A percentile compares a stretch with the other conserved stretches of the same genome.
These are phyloP conservation scores for Eremothecium coryli DNA, from an alignment of 1,139 yeast genomes.

Conservation along the genomic window DNA sequence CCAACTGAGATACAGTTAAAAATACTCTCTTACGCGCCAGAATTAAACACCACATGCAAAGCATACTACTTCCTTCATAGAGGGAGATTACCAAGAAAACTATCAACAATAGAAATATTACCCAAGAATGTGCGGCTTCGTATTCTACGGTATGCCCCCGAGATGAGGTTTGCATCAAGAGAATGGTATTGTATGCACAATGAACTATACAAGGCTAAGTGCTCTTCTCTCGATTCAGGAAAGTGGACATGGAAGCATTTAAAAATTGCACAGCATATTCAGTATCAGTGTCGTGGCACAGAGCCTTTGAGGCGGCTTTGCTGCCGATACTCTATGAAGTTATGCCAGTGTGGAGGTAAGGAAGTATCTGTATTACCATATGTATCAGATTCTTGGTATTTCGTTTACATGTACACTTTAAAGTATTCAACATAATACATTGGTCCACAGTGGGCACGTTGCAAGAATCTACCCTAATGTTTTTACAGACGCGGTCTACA, in stretches of 20 bases:
- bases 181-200: slow-evolving; percentile 4
- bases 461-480: no score
- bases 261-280: slow-evolving; percentile 1
- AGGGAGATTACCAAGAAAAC: neutral
- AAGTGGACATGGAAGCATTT: slow-evolving; percentile 2
- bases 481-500: no score
- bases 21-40: slow-evolving; percentile 1
- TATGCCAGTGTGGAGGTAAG: neutral
- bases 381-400: slow-evolving; percentile 4
- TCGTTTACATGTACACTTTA: neutral
- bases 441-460: no score
- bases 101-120: slow-evolving; percentile 1
- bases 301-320: slow-evolving; percentile 2
- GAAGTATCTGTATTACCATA: slow-evolving; percentile 1
- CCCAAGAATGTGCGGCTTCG: neutral
- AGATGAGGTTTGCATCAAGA: slow-evolving; percentile 3
- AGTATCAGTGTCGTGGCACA: slow-evolving; percentile 1
- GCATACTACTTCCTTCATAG: slow-evolving; percentile 1
- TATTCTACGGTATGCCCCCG: slow-evolving; percentile 1
- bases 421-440: no score
- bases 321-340: neutral
- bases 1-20: slow-evolving; percentile 1
- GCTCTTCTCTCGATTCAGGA: neutral
- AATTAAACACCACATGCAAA: slow-evolving; percentile 1
- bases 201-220: slow-evolving; percentile 1